Percentiles rank a stretch among this genome's conserved stretches.
phyloP scores from a whole-genome alignment of 805 yeast genomes.

The Lipomyces lipofer region DNA sequence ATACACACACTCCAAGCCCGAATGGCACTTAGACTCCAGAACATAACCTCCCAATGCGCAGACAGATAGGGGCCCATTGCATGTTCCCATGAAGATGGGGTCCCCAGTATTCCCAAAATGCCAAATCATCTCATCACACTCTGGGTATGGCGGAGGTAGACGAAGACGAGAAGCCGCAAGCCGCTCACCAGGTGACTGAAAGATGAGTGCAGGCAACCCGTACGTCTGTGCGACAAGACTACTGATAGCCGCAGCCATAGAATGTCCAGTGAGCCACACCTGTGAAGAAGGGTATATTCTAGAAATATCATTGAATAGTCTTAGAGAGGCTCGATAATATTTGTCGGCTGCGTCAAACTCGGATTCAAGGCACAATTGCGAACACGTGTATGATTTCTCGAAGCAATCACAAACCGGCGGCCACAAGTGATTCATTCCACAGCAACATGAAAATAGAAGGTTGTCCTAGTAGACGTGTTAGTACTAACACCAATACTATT shows the following conservation, averaged over 20 bases:
- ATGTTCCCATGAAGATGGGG: constrained; percentile 94
- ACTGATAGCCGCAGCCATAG: constrained; percentile 87
- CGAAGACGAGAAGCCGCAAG: constrained; percentile 82
- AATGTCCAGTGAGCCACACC: constrained; percentile 94
- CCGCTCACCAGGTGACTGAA: constrained; percentile 90
- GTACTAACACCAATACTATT: neutral
- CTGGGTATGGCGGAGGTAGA: constrained; percentile 76
- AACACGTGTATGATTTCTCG: constrained; percentile 76
- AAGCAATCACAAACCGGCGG: constrained; percentile 94
- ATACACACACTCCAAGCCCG: constrained; percentile 83
- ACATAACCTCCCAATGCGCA: constrained; percentile 95
- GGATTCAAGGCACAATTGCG: constrained; percentile 79
- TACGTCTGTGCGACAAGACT: constrained; percentile 81
- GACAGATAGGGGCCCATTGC: constrained; percentile 87
- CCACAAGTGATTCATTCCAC: constrained; percentile 93
- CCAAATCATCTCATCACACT: constrained; percentile 80
- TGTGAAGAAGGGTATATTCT: constrained; percentile 64
- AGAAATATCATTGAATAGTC: constrained; percentile 72
- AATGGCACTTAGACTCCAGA: constrained; percentile 93
- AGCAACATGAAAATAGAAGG: constrained; percentile 87
- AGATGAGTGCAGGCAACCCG: constrained; percentile 86
- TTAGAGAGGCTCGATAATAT: constrained; percentile 77
- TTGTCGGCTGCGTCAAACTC: constrained; percentile 73
- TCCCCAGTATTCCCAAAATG: constrained; percentile 97
- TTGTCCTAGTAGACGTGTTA: constrained; percentile 54